Base-by-base conservation (phyloP, 495 filamentous ascomycete genomes). In the Aspergillus cavernicola region DNA sequence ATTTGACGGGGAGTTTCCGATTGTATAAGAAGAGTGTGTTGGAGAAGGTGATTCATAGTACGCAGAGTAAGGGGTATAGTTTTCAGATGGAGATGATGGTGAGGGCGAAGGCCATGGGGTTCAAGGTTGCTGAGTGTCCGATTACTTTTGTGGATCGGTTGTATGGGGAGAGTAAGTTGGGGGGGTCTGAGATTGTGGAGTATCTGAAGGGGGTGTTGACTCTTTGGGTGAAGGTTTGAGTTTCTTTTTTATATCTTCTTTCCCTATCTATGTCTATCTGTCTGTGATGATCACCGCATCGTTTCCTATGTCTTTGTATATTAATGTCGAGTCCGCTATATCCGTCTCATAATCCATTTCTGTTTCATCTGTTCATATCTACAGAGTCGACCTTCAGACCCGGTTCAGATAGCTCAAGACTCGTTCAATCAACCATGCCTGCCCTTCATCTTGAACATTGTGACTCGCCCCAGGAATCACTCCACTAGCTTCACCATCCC, bases 41-140 rank as follows among this genome's bases (percentile, higher is more conserved):
- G 61, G 81, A 96, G 71, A 89, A 88, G 75, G 88, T 97, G 44
- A 96, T 81, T 58, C 74, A 75, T 64, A 87, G 83, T 64, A 96
- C 91, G 35, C 85, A 95, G 73, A 92, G 89, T 61, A 92, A 96
- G 69, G 93, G 93, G 13, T 98, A 96, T 66, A 92, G 89, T 22
- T 97, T 97, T 79, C 93, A 98, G 83, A 97, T 98, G 93, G 93
- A 96, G 78, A 85, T 89, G 83, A 88, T 89, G 85, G 89, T 95
- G 4, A 80, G 92, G 45, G 93, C 93, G 35, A 96, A 95, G 79
- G 88, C 86, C 12, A 89, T 93, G 86, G 90, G 92, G 2, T 93
- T 79, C 70, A 87, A 79, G 46, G 90, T 98, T 24, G 87, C 86
- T 13, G 93, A 97, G 78, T 91, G 93, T 52, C 93, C 92, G 5